Base-by-base conservation (phyloP, 257 asterid species). In the Petunia axillaris region DNA sequence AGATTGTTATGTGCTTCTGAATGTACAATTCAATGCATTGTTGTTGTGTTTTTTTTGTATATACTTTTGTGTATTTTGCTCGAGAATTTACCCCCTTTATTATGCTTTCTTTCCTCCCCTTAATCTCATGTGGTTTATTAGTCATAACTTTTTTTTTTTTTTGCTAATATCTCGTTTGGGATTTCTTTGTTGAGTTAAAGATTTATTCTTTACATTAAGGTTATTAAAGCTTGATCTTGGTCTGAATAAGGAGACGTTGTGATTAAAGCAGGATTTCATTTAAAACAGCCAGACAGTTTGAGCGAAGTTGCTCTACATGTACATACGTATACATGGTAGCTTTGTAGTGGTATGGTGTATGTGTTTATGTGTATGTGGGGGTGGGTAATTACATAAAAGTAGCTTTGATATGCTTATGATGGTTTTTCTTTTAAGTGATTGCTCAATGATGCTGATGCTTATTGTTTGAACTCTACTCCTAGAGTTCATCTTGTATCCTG, bases 401-500 rank as follows among this genome's bases (percentile, higher is more conserved):
- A 57, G 66, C 67, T 77, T 77, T 59, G 8, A 43, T 77, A 63
- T 77, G 16, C 8, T 41, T n/a, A n/a, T 16, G 25, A 59, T 60
- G 53, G 53, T 35, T 37, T 64, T 40, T 76, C 37, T 76, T 59
- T 76, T 63, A 43, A 3, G 43, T 53, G 53, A 4, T n/a, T 75
- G 15, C 53, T 40, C 41, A n/a, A 0, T 76, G 38, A 57, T 16
- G 53, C 66, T 58, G 52, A 55, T 76, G 55, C 66, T 76, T 54
- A 40, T 39, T 59, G 58, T 0, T 43, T 84, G 79, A 66, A 57
- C 57, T 60, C 37, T 64, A 67, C 81, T 83, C 80, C 38, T 91
- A 96, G 98, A 93, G 80, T 84, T 87, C 64, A 94, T 94, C 81
- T 89, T 96, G 91, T 81, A 75, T 71, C 97, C 98, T 5, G 94